Evolutionary conservation across 2,329 filamentous ascomycete genomes (phyloP), one percentile per base, ranked within the genome.

Genomic region (Ophiocordyceps robertsii): DNA sequence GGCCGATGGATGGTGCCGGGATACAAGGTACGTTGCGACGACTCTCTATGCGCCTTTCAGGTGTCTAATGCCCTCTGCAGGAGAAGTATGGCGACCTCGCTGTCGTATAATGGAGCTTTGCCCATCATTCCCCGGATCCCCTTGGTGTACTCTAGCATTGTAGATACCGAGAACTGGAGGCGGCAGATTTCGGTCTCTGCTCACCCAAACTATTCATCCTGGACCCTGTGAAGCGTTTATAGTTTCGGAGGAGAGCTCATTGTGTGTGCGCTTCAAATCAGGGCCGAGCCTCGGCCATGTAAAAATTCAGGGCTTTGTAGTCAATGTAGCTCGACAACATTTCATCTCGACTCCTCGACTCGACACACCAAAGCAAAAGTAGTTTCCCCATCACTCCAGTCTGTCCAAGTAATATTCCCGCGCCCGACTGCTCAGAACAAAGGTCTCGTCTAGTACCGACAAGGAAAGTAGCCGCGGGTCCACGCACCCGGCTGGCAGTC

Each of bases 31-130:
- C 57, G 82, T 62, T 44, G 6, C 21, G 16, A 24, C 29, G 1
- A 16, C 8, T 13, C 21, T 6, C 16, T 6, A 5, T n/a, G 14
- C 16, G 14, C 24, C 16, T 11, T 12, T 21, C 7, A 43, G 7
- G 38, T 37, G 54, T 47, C 73, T 83, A 64, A 82, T 63, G 44
- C 50, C 47, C 53, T 39, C 38, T 58, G 53, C 58, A 96, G 90
- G 92, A 98, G 80, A 94, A 89, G 78, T 98, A 96, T 69, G 92
- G 92, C 73, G 89, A 96, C 66, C 81, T 96, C 57, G 90, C 92
- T 57, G 72, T 94, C 57, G 75, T 96, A 66, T 98, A 95, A 79
- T 77, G 63, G 58, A 57, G 49, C 53, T 49, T 43, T 51, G 46
- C 52, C 51, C 55, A 52, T 55, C 55, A 54, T 56, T 60, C 59